Evolutionary conservation across 1,284 basidiomycete genomes (phyloP), one percentile per base, ranked within the genome.

Genomic region (Irpex sp.): DNA sequence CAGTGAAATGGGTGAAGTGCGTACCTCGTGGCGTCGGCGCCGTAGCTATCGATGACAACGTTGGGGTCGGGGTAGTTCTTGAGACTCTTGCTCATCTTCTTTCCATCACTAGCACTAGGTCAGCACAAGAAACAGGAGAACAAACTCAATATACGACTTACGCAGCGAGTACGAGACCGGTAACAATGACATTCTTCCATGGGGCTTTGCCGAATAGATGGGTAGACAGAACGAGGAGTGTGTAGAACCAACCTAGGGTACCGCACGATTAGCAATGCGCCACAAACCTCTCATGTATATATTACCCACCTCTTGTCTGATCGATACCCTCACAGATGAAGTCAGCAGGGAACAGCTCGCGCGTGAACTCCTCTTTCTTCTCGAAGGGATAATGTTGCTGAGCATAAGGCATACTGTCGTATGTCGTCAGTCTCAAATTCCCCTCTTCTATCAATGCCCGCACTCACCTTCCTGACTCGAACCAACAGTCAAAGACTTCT

Each of bases 401-500:
- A 1, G 96, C 97, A 72, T 97, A 99, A 3, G 97, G 97, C 97
- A 99, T 99, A 73, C 95, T 97, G 68, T 7, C 63, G 55, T 19
- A 55, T 31, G 21, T 2, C 1, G 4, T 31, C 26, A 26, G 26
- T 13, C 1, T 37, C 13, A 31, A n/a, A n/a, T n/a, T n/a, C n/a
- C n/a, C n/a, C n/a, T n/a, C n/a, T n/a, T n/a, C n/a, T n/a, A n/a
- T n/a, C n/a, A n/a, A n/a, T n/a, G n/a, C n/a, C n/a, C n/a, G 26
- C 17, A 67, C 83, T 64, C 68, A 94, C 94, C 92, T 95, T 78
- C 97, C 97, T 5, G 97, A 98, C 80, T 99, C 97, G 75, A 99
- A 99, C 97, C 97, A 99, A 75, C 97, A 99, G 76, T 99, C 97
- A 75, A 99, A 99, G 36, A 99, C 95, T 76, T 98, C 97, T 65